Percentiles rank a stretch among this genome's conserved stretches.
Evolutionary conservation across 1,139 yeast genomes (phyloP).

Genomic region (Trichomonascaceae sp.): DNA sequence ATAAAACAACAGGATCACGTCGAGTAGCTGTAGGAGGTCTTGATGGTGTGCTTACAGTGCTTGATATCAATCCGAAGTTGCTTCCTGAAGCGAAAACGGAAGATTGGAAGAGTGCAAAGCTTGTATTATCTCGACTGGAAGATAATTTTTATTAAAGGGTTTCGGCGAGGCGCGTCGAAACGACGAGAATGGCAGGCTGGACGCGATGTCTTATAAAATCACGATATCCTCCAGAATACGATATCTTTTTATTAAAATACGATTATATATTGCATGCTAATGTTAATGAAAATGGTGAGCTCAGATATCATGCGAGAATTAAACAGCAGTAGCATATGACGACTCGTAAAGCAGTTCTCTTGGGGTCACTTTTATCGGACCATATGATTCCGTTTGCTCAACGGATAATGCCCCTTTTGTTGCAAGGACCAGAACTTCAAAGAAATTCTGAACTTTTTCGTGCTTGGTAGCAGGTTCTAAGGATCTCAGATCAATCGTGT

Average conservation of each 20-base stretch:
- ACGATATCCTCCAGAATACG: background rate
- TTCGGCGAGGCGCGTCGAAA: too few species aligned
- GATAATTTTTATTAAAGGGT: background rate
- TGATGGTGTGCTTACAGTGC: conserved; percentile 31
- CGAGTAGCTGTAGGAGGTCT: conserved; percentile 34
- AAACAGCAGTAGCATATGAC: background rate
- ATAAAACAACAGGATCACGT: conserved; percentile 17
- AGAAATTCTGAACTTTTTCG: conserved; percentile 50
- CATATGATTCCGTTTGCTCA: conserved; percentile 56
- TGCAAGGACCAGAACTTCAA: conserved; percentile 77
- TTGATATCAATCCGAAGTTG: conserved; percentile 25
- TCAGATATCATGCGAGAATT: background rate
- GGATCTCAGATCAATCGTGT: background rate
- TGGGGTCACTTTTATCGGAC: conserved; percentile 49
- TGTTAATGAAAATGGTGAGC: conserved; percentile 1
- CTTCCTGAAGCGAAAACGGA: conserved; percentile 17
- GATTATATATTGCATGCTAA: conserved; percentile 4
- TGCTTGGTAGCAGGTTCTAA: conserved; percentile 12
- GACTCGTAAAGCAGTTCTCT: conserved; percentile 43
- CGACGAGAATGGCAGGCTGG: too few species aligned
- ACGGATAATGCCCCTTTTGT: conserved; percentile 66
- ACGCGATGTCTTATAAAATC: background rate
- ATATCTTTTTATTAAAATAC: background rate
- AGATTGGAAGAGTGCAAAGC: conserved; percentile 19
- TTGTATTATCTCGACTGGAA: conserved; percentile 12